Base-by-base conservation (phyloP, 1,284 basidiomycete genomes). In the Wallemia mellicola region DNA sequence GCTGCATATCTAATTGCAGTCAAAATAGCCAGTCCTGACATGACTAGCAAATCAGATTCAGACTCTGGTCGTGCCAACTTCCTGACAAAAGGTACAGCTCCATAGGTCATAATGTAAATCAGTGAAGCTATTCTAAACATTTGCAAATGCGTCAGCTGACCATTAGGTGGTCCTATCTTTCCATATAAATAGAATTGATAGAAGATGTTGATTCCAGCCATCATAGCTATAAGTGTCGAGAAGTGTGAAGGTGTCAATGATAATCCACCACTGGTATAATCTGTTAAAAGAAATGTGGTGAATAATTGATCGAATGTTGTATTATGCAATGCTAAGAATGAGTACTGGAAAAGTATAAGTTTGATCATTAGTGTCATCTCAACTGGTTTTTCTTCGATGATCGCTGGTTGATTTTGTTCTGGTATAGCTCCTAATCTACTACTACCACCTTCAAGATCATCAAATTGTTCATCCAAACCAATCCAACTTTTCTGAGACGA, bases 291-390 rank as follows among this genome's bases (percentile, higher is more conserved):
- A n/a, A 48, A 48, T 22, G 38, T 48, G 14, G 38, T 48, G 22
- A 57, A 57, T 19, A 57, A 25, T 24, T 57, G 55, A 25, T 57
- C 55, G 55, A 57, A 57, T 27, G 55, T 27, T 7, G 55, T 57
- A 57, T 28, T 57, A 24, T 57, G 55, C 24, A 57, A 28, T 28
- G 55, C 55, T 9, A 57, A 25, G 25, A 57, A 27, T 19, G 25
- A 19, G 27, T 57, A 57, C 55, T 57, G 55, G 24, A 5, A 26
- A 7, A 57, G 24, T 17, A 57, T n/a, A 24, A 57, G 7, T 28
- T 57, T 57, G 5, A 48, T 48, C 38, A 48, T 48, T 11, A 48
- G 9, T 11, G 55, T 26, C 14, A 57, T 28, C 5, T 11, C 55
- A 9, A 24, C 15, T 14, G 55, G 24, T 3, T 14, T 11, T 3